Evolutionary conservation across 805 yeast genomes (phyloP), one percentile per base, ranked within the genome.

Genomic region (Spencermartinsiella europaea): DNA sequence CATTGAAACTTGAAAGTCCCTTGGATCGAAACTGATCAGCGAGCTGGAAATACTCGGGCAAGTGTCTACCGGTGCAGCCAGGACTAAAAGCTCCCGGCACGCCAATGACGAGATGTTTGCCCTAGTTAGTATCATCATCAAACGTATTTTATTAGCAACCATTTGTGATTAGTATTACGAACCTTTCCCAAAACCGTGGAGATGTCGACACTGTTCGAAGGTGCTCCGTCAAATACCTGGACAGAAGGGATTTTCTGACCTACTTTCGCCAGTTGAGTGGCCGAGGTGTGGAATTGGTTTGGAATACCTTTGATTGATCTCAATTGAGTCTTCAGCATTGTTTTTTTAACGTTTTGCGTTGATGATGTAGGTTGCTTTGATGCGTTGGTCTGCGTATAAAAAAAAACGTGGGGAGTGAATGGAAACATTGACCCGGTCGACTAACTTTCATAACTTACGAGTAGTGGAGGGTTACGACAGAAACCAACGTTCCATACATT

Each of bases 11-110:
- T 21, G 67, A 57, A 66, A 77, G 73, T n/a, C 95, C 95, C 66
- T 83, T 82, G 22, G 71, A 72, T 50, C 75, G 69, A 59, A 88
- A 77, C 28, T 74, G 70, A 4, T 71, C 61, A 48, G 75, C 64
- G 38, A 73, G 64, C 49, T 70, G 67, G 58, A 86, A 59, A 65
- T 75, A 86, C n/a, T 85, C 88, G 2, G 95, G 93, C 40, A 85
- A 75, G 59, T 83, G 90, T 22, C 73, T 64, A 21, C 81, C 79
- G 28, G 86, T 73, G 64, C 95, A 86, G 3, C 84, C 87, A 34
- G 90, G 86, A 2, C 91, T 81, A 63, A 80, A 86, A 0, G 95
- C 95, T 34, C 93, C 85, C 37, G 85, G 85, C 28, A 79, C 81
- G 49, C 81, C 79, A 17, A 82, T 71, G 34, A 83, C 66, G 34